These are phyloP conservation scores for Phytophthora quininea DNA, from an alignment of 352 stramenopile genomes.

Conservation along the genomic window DNA sequence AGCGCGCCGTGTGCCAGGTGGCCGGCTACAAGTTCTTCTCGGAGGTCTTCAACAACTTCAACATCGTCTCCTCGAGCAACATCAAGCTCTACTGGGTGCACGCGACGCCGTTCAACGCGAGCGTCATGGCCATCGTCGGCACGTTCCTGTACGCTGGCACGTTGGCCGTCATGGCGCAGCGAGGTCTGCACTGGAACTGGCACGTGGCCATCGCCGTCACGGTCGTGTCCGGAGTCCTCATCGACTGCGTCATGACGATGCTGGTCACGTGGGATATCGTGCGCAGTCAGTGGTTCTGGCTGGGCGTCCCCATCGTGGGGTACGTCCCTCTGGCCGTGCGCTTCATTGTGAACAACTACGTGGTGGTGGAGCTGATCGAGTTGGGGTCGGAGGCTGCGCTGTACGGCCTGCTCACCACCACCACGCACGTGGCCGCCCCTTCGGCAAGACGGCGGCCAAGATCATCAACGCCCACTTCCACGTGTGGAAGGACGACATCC, in stretches of 20 bases:
- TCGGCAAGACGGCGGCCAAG: conserved; percentile 41
- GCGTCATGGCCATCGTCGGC: background rate
- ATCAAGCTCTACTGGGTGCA: conserved; percentile 13
- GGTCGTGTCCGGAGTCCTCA: conserved; percentile 28
- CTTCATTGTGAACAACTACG: conserved; percentile 56
- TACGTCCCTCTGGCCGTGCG: conserved; percentile 46
- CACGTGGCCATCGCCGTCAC: conserved; percentile 25
- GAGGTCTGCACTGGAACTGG: conserved; percentile 49
- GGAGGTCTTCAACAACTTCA: conserved; percentile 20
- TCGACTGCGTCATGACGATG: conserved; percentile 39
- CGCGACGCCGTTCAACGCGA: conserved; percentile 15
- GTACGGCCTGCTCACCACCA: conserved; percentile 51
- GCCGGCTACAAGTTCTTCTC: conserved; percentile 19
- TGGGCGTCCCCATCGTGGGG: conserved; percentile 45
- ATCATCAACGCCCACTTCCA: conserved; percentile 50
- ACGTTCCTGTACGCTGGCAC: conserved; percentile 5
- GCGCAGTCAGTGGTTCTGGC: conserved; percentile 53
- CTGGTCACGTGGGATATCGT: conserved; percentile 52
- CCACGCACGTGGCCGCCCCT: conserved; percentile 41
- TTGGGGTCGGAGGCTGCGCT: conserved; percentile 45
- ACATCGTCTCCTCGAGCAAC: background rate
- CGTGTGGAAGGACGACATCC: conserved; percentile 44
- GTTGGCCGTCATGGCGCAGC: conserved; percentile 13
- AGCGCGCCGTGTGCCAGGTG: conserved; percentile 26
- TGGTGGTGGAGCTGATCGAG: conserved; percentile 53